Evolutionary conservation across 495 filamentous ascomycete species (phyloP), one percentile per base, ranked within the genome.

Genomic region (Daldinia childiae): DNA sequence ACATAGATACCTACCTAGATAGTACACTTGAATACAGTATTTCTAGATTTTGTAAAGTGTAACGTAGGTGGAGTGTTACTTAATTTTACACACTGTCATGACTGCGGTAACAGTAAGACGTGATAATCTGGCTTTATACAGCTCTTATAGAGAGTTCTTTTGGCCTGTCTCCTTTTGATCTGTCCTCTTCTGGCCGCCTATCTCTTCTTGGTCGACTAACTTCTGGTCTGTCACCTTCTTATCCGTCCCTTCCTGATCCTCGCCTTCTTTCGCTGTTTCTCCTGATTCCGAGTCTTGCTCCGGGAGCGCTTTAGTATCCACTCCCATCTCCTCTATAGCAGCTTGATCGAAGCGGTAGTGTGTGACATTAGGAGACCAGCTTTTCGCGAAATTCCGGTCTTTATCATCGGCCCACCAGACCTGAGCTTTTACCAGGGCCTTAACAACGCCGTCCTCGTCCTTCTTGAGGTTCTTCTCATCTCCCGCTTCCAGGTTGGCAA

Each of bases 331-430:
- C 38, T 41, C 54, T 41, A 66, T 8, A 0, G 29, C 11, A 0
- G 62, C 63, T 11, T 72, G 48, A 0, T 58, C 45, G 29, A 78
- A 69, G 11, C 58, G 51, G 38, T 71, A 19, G 50, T 97, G 94
- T 24, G 81, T 76, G 56, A 96, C 91, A n/a, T 83, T 86, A 3
- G 82, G 78, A 17, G 91, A 83, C 94, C 94, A 97, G 7, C 77
- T 69, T 72, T 82, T 73, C 21, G 92, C 93, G 79, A 82, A 90
- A 58, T 87, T 84, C 27, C 85, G 84, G 80, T 94, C 90, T 58
- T 86, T 76, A 30, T 89, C 69, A 79, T 94, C 84, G 6, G 79
- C 82, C 94, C 94, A 97, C 77, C 87, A 87, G 29, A 97, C 72
- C 9, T 79, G 81, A 4, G 79, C 79, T 73, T 75, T 77, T 32